Percentiles rank a stretch among this genome's conserved stretches.
phyloP scores from a whole-genome alignment of 2,329 filamentous ascomycete genomes.

The Alternaria hordeiaustralica region DNA sequence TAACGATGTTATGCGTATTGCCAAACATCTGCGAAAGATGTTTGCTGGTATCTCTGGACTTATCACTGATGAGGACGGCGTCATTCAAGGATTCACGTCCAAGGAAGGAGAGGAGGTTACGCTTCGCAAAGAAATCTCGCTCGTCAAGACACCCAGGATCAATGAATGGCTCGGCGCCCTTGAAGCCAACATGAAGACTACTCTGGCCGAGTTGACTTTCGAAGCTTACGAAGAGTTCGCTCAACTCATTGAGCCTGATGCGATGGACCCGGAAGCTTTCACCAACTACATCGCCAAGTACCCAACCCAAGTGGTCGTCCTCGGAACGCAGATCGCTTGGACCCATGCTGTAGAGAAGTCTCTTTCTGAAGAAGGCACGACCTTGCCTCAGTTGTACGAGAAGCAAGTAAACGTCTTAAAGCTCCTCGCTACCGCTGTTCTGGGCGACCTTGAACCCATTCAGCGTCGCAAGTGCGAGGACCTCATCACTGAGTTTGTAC shows the following conservation, averaged over 20 bases:
- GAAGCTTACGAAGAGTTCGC: slow-evolving; percentile 86
- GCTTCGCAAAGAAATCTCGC: slow-evolving; percentile 88
- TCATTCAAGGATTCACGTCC: slow-evolving; percentile 91
- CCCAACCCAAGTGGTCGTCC: slow-evolving; percentile 92
- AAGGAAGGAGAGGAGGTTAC: slow-evolving; percentile 91
- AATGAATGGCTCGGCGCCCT: slow-evolving; percentile 98
- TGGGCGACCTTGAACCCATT: slow-evolving; percentile 86
- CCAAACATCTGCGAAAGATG: slow-evolving; percentile 99
- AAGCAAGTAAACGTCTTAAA: slow-evolving; percentile 85
- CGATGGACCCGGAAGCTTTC: slow-evolving; percentile 73
- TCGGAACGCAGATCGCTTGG: slow-evolving; percentile 94
- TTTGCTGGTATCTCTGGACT: slow-evolving; percentile 94
- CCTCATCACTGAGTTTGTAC: slow-evolving; percentile 97
- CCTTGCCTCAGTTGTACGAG: slow-evolving; percentile 74
- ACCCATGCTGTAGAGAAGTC: slow-evolving; percentile 84
- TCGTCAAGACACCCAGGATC: slow-evolving; percentile 93
- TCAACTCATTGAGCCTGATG: slow-evolving; percentile 74
- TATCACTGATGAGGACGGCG: slow-evolving; percentile 85
- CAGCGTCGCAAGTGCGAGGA: slow-evolving; percentile 97
- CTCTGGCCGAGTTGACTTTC: slow-evolving; percentile 85
- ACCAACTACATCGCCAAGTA: slow-evolving; percentile 82
- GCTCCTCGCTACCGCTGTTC: slow-evolving; percentile 84
- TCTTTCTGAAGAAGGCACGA: slow-evolving; percentile 73
- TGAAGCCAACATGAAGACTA: slow-evolving; percentile 91
- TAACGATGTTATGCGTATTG: slow-evolving; percentile 93